Conservation (phyloP, 371 early-diverging fungal genomes). For the Saksenaea oblongispora region DNA sequence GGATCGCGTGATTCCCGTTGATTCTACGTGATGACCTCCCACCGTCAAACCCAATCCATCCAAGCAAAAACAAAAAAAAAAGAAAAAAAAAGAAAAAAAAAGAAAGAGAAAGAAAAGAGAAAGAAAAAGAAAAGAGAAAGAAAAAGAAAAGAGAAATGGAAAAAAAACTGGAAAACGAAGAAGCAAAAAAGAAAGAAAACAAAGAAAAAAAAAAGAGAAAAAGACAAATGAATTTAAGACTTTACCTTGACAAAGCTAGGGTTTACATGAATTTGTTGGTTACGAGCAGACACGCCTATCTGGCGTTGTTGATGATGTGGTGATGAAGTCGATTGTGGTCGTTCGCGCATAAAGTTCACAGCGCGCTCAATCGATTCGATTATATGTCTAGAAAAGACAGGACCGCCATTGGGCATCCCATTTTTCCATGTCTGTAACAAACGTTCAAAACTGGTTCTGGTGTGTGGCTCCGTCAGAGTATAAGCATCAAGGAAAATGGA, state of each 20-base stretch:
- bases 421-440: slow-evolving; percentile 83
- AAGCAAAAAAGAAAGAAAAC: not conserved
- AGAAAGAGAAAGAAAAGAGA: too few species aligned
- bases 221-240: too few species aligned
- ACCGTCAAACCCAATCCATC: not conserved
- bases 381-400: slow-evolving; percentile 61
- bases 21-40: not conserved
- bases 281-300: slow-evolving; percentile 11
- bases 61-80: not conserved
- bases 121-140: not conserved
- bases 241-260: slow-evolving; percentile 63
- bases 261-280: slow-evolving; percentile 59
- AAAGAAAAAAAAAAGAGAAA: too few species aligned
- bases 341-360: slow-evolving; percentile 41
- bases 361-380: slow-evolving; percentile 61
- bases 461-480: slow-evolving; percentile 60
- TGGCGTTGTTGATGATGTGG: slow-evolving; percentile 18
- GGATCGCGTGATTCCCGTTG: slow-evolving; percentile 22
- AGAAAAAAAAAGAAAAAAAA: not conserved
- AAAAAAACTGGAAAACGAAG: too few species aligned
- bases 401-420: slow-evolving; percentile 61
- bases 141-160: too few species aligned
- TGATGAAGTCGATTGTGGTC: slow-evolving; percentile 4
- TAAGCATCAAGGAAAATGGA: slow-evolving; percentile 75
- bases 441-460: slow-evolving; percentile 69